A percentile compares a stretch with the other conserved stretches of the same genome.
Conservation (phyloP, 345 rosid species). For the Sisymbrium altissimum region DNA sequence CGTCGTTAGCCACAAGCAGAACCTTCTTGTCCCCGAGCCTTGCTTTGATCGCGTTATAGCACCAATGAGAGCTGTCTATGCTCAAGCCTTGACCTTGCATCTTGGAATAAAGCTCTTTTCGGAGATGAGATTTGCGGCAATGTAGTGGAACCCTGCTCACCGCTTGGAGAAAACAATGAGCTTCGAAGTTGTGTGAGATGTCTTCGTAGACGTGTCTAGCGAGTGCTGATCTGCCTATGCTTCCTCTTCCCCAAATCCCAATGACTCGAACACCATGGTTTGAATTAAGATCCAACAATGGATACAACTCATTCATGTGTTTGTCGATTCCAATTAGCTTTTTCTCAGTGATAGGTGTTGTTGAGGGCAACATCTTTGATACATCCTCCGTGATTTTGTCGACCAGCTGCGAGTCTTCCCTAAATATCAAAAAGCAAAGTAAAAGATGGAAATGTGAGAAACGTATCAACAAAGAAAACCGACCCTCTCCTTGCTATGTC, state of each 20-base stretch:
- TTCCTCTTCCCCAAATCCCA: conserved; percentile 37
- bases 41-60: conserved; percentile 17
- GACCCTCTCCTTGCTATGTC: no score
- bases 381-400: conserved; percentile 20
- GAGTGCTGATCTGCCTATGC: conserved; percentile 26
- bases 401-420: conserved; percentile 30
- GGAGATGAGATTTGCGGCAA: conserved; percentile 2
- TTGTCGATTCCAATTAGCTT: conserved; percentile 33
- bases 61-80: conserved; percentile 5
- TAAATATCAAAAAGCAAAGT: background rate
- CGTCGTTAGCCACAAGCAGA: conserved; percentile 31
- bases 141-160: background rate
- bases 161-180: conserved; percentile 31
- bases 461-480: background rate
- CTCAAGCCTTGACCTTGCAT: conserved; percentile 24
- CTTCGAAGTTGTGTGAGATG: conserved; percentile 24
- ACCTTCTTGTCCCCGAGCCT: conserved; percentile 23
- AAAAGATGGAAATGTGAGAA: background rate
- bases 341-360: background rate
- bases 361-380: conserved; percentile 7
- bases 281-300: background rate
- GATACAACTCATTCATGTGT: conserved; percentile 16
- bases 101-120: conserved; percentile 13
- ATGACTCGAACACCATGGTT: background rate
- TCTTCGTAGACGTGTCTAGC: conserved; percentile 21